Evolutionary conservation across 2,329 filamentous ascomycete genomes (phyloP).

Genomic region (Penicillium freii): DNA sequence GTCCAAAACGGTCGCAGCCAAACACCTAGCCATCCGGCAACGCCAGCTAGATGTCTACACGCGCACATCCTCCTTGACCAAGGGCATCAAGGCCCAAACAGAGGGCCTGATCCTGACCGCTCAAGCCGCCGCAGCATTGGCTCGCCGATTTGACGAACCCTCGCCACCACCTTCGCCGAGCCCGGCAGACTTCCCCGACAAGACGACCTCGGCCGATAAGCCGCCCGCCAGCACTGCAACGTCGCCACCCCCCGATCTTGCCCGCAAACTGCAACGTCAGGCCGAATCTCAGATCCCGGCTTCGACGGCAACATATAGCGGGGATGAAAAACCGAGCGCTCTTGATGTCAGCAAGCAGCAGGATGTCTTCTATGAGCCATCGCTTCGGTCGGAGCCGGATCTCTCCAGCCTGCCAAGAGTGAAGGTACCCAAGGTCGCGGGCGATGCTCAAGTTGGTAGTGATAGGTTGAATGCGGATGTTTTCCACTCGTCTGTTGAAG

Average conservation of each 20-base stretch:
- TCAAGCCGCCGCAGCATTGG: conserved; percentile 60
- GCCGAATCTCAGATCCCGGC: conserved; percentile 55
- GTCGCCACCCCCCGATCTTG: conserved; percentile 42
- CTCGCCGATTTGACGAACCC: conserved; percentile 56
- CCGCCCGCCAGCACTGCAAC: conserved; percentile 2
- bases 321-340: conserved; percentile 26
- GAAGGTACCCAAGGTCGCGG: conserved; percentile 55
- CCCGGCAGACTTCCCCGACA: conserved; percentile 27
- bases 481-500: conserved; percentile 45
- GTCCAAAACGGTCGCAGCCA: conserved; percentile 64
- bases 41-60: conserved; percentile 63
- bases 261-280: conserved; percentile 48
- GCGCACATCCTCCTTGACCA: conserved; percentile 63
- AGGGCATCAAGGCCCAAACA: conserved; percentile 60
- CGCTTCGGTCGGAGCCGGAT: conserved; percentile 47
- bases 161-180: conserved; percentile 29
- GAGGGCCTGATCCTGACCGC: conserved; percentile 61
- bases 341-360: conserved; percentile 53
- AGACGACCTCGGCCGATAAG: conserved; percentile 27
- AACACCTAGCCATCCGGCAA: conserved; percentile 59
- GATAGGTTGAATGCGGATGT: conserved; percentile 56
- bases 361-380: conserved; percentile 58
- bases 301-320: conserved; percentile 45
- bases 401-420: conserved; percentile 54
- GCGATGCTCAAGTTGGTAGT: conserved; percentile 45